Conservation (phyloP, 1,284 basidiomycete genomes). For the Cryptococcus sp. region DNA sequence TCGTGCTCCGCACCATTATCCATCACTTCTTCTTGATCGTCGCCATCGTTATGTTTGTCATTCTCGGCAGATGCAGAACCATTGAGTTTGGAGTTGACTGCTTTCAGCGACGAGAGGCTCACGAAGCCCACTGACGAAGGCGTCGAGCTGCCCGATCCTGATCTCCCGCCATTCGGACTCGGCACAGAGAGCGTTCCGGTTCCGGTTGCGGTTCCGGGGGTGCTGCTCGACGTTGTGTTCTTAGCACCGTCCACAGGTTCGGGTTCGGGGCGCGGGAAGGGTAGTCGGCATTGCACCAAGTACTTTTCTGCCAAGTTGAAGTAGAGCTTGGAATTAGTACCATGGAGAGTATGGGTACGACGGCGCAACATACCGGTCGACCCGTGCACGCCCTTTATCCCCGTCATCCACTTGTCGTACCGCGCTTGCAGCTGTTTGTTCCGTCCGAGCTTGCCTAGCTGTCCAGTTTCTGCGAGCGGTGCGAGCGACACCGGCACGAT, state of each 20-base stretch:
- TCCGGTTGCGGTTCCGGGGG: too few species aligned
- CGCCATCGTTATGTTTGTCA: not conserved
- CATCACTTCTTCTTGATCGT: constrained; percentile 6
- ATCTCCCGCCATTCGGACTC: not conserved
- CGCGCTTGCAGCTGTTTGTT: constrained; percentile 45
- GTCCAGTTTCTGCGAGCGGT: constrained; percentile 25
- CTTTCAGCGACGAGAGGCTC: constrained; percentile 21
- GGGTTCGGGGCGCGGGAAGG: constrained; percentile 14
- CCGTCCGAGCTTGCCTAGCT: constrained; percentile 39
- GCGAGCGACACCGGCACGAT: too few species aligned
- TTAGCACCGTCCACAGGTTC: constrained; percentile 1
- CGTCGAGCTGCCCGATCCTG: constrained; percentile 26
- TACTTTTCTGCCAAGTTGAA: constrained; percentile 39
- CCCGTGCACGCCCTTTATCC: constrained; percentile 40
- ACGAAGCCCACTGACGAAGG: constrained; percentile 37
- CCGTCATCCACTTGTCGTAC: constrained; percentile 46
- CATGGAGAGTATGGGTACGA: too few species aligned
- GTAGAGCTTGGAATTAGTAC: too few species aligned
- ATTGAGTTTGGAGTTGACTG: constrained; percentile 21
- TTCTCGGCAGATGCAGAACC: not conserved
- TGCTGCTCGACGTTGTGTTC: not conserved
- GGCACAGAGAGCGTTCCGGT: too few species aligned
- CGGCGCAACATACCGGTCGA: constrained; percentile 39
- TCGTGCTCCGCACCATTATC: constrained; percentile 27
- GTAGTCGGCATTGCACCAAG: constrained; percentile 42